Percentiles rank a stretch among this genome's conserved stretches.
Evolutionary conservation across 176 grass and related monocot genomes (phyloP).

Genomic region (Oryza glumipatula): DNA sequence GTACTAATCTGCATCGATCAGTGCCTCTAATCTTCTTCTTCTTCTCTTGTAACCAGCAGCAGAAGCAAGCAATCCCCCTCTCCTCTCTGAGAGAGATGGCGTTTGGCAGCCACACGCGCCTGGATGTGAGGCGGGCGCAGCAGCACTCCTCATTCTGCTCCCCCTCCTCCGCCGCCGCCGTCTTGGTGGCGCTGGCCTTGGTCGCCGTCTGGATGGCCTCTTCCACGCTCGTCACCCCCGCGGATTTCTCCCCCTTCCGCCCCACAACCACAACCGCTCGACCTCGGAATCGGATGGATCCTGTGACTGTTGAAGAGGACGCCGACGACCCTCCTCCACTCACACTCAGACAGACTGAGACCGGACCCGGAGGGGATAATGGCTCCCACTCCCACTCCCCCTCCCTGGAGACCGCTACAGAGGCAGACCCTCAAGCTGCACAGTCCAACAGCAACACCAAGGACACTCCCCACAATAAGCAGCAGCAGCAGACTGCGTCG

Average conservation of each 20-base stretch:
- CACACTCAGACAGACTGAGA: background rate
- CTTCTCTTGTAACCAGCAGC: no score
- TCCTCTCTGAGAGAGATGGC: constrained; percentile 39
- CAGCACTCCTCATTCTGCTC: constrained; percentile 42
- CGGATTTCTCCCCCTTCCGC: constrained; percentile 55
- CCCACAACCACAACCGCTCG: background rate
- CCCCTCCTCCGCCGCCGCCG: constrained; percentile 44
- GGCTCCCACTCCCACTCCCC: constrained; percentile 12
- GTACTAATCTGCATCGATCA: no score
- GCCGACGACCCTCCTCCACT: constrained; percentile 16
- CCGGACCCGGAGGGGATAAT: background rate
- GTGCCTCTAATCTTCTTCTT: background rate
- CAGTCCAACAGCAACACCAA: constrained; percentile 46
- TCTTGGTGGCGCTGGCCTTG: constrained; percentile 76
- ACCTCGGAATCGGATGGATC: background rate
- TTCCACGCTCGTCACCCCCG: constrained; percentile 66
- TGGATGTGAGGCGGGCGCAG: constrained; percentile 40
- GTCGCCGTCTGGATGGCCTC: constrained; percentile 77
- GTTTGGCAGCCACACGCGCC: constrained; percentile 44
- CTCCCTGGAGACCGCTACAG: constrained; percentile 54
- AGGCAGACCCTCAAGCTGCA: constrained; percentile 48
- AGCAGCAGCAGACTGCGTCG: constrained; percentile 13
- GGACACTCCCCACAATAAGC: constrained; percentile 41
- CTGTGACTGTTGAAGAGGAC: background rate
- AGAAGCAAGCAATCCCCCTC: background rate